Conservation (phyloP, 2,329 filamentous ascomycete species). For the Simplicillium aogashimaense region DNA sequence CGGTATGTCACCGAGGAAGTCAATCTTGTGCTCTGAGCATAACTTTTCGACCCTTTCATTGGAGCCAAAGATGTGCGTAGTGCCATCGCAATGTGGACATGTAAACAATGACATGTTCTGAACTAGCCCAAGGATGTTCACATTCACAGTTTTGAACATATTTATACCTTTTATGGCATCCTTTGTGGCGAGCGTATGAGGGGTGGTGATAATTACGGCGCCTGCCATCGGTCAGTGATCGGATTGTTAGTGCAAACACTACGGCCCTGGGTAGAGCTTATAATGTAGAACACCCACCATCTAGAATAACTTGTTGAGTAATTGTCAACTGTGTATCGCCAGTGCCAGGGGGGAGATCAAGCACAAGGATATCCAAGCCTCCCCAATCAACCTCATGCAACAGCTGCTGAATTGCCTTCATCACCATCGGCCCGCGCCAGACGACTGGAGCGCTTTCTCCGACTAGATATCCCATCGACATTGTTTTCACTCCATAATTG, state of each 20-base stretch:
- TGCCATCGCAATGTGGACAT: slow-evolving; percentile 67
- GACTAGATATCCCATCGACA: slow-evolving; percentile 97
- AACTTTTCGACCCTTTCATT: slow-evolving; percentile 54
- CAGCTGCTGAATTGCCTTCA: slow-evolving; percentile 92
- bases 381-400: slow-evolving; percentile 95
- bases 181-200: slow-evolving; percentile 84
- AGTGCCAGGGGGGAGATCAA: slow-evolving; percentile 89
- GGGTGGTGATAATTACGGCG: slow-evolving; percentile 82
- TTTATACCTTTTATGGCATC: slow-evolving; percentile 87
- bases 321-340: slow-evolving; percentile 97
- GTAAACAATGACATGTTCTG: slow-evolving; percentile 85
- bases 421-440: slow-evolving; percentile 95
- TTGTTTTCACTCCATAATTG: slow-evolving; percentile 93
- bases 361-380: slow-evolving; percentile 73
- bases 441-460: slow-evolving; percentile 73
- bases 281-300: slow-evolving; percentile 42
- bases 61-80: slow-evolving; percentile 66
- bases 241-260: too few species aligned
- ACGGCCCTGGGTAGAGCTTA: not conserved
- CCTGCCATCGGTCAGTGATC: slow-evolving; percentile 30
- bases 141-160: slow-evolving; percentile 80
- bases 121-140: slow-evolving; percentile 77
- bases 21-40: slow-evolving; percentile 62
- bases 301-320: slow-evolving; percentile 83
- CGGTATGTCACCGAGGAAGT: slow-evolving; percentile 82